phyloP scores from a whole-genome alignment of 2,329 filamentous ascomycete genomes.

The Xylariaceae sp. region DNA sequence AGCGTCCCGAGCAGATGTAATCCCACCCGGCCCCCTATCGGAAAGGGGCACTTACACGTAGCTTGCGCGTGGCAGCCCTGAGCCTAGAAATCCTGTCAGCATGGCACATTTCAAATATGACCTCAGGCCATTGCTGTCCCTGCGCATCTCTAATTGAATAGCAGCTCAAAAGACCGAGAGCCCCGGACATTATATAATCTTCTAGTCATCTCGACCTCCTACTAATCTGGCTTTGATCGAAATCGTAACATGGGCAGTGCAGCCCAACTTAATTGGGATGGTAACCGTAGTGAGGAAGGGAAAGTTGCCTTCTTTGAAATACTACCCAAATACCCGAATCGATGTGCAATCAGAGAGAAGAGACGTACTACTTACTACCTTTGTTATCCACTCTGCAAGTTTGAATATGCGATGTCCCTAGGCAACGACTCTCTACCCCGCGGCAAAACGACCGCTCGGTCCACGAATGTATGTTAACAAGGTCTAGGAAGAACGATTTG shows the following conservation, averaged over 20 bases:
- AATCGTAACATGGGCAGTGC: conserved; percentile 19
- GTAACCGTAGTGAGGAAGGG: conserved; percentile 30
- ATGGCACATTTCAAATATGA: conserved; percentile 23
- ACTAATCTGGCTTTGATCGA: conserved; percentile 6
- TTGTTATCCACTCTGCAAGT: conserved; percentile 13
- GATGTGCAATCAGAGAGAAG: conserved; percentile 6
- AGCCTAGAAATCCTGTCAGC: conserved; percentile 26
- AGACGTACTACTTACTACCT: conserved; percentile 28
- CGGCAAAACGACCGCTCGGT: conserved; percentile 10
- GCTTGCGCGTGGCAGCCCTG: conserved; percentile 24
- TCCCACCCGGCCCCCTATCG: conserved; percentile 38
- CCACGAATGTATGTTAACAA: conserved; percentile 11
- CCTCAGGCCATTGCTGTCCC: conserved; percentile 18
- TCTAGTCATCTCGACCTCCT: conserved; percentile 12
- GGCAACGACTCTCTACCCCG: conserved; percentile 3
- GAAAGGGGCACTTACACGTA: conserved; percentile 37
- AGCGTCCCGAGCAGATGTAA: conserved; percentile 36
- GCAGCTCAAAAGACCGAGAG: conserved; percentile 14
- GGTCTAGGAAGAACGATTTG: conserved; percentile 10
- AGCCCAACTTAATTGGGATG: conserved; percentile 27
- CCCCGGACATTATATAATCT: conserved; percentile 13
- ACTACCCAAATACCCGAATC: conserved; percentile 7
- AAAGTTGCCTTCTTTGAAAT: conserved; percentile 13
- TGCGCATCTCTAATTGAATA: conserved; percentile 15
- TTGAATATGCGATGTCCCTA: conserved; percentile 1